Conservation (phyloP, 108 stramenopile species). For the Pseudonitzschia pungens region DNA sequence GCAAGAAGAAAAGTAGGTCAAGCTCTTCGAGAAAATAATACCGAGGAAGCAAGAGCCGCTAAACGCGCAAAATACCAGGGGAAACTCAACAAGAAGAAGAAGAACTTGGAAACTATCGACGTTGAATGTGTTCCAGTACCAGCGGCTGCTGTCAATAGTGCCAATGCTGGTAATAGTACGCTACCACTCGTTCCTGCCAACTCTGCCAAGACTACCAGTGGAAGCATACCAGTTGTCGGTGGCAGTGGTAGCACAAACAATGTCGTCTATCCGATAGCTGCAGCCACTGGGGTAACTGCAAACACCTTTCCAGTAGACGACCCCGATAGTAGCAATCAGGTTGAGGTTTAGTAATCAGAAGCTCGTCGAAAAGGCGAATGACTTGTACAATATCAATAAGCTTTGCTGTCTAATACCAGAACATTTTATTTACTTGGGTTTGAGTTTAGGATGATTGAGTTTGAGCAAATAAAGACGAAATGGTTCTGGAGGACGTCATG, state of each 20-base stretch:
- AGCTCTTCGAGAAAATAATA: slow-evolving; percentile 43
- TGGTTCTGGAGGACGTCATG: no score
- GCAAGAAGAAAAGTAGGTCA: slow-evolving; percentile 41
- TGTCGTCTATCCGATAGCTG: background rate
- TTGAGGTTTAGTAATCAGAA: background rate
- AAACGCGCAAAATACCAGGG: slow-evolving; percentile 43
- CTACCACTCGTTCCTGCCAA: no score
- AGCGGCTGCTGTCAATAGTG: background rate
- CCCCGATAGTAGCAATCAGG: background rate
- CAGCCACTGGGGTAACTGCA: background rate
- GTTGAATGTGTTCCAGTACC: background rate
- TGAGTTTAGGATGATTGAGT: no score
- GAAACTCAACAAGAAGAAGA: slow-evolving; percentile 7
- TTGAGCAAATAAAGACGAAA: no score
- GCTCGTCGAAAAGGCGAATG: background rate
- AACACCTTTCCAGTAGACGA: background rate
- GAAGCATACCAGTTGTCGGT: background rate
- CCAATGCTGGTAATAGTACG: background rate
- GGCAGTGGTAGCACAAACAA: background rate
- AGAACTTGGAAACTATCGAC: background rate
- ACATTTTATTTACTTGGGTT: no score
- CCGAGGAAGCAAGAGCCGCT: slow-evolving; percentile 38
- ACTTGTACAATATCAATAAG: background rate
- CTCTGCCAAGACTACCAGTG: no score
- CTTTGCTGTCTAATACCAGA: no score